A percentile compares a stretch with the other conserved stretches of the same genome.
Evolutionary conservation across 192 early-diverging fungal genomes (phyloP).

Genomic region (Diversispora eburnea): DNA sequence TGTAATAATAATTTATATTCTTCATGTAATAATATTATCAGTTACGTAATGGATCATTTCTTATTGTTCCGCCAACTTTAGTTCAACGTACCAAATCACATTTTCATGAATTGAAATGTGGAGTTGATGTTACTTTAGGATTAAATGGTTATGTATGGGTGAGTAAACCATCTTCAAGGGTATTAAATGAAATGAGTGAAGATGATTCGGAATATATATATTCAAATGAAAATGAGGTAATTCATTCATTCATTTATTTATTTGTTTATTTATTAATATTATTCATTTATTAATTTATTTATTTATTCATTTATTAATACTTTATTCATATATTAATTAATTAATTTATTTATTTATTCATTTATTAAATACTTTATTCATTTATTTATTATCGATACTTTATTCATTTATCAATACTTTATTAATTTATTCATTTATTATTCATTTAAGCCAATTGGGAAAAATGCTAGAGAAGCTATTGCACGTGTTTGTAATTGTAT

Average conservation of each 20-base stretch:
- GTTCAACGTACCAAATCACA: slow-evolving; percentile 93
- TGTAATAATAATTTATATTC: slow-evolving; percentile 47
- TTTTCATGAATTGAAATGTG: slow-evolving; percentile 87
- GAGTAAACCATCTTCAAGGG: slow-evolving; percentile 62
- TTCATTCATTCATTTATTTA: not conserved
- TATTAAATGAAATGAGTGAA: slow-evolving; percentile 52
- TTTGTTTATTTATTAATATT: not conserved
- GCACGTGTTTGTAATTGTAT: slow-evolving; percentile 91
- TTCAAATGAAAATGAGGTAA: slow-evolving; percentile 83
- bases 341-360: too few species aligned
- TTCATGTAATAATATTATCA: slow-evolving; percentile 61
- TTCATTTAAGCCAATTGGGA: slow-evolving; percentile 53
- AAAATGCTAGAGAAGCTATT: slow-evolving; percentile 74
- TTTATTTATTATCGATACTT: too few species aligned
- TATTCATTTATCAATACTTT: not conserved
- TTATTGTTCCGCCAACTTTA: slow-evolving; percentile 81
- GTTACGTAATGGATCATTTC: slow-evolving; percentile 66
- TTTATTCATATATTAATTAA: too few species aligned
- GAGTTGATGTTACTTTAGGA: slow-evolving; percentile 91
- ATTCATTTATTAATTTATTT: not conserved
- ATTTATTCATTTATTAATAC: not conserved
- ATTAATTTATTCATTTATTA: too few species aligned
- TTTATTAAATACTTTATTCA: too few species aligned
- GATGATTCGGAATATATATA: slow-evolving; percentile 77
- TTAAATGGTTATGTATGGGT: slow-evolving; percentile 98